Evolutionary conservation across 768 basidiomycete genomes (phyloP), one percentile per base, ranked within the genome.

Genomic region (Boletus pseudo-olivaceus): DNA sequence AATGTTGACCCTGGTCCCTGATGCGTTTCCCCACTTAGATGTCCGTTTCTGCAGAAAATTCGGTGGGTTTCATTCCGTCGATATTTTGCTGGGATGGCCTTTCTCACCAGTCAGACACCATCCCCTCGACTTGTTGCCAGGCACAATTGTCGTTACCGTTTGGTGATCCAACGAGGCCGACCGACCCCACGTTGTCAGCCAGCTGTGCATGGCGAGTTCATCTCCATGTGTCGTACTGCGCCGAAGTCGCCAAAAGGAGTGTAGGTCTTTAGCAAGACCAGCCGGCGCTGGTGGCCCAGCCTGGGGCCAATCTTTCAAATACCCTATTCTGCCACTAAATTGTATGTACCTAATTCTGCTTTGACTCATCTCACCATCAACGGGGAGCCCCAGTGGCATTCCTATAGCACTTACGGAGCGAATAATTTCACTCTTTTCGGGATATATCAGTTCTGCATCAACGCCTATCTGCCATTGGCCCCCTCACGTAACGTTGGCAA

Each of bases 401-500:
- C 30, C 43, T 33, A 26, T 20, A 12, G 29, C 20, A 33, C 19
- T 50, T 44, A 30, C 40, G 34, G 37, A 50, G 29, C 38, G 19
- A 43, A 39, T 26, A 19, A 46, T 45, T 32, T 41, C 20, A 45
- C 27, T 35, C 3, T 14, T 47, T 49, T 43, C 44, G 30, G 39
- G 54, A 57, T 45, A 60, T 40, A 51, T 56, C 33, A 35, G 49
- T 48, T 46, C 20, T 38, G 23, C 19, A 49, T 30, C 45, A 55
- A 55, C 47, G 55, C 37, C 33, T 42, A 52, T 67, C 54, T 58
- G 51, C n/a, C 61, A 53, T 53, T 17, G n/a, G 14, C 20, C 23
- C 32, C 35, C 23, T 54, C 63, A 60, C 65, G 65, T 65, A 65
- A 67, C 49, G 27, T 40, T 48, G 41, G 43, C 43, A 43, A 33